Evolutionary conservation across 2,329 filamentous ascomycete genomes (phyloP), one percentile per base, ranked within the genome.

Genomic region (Ambrosiella xylebori): DNA sequence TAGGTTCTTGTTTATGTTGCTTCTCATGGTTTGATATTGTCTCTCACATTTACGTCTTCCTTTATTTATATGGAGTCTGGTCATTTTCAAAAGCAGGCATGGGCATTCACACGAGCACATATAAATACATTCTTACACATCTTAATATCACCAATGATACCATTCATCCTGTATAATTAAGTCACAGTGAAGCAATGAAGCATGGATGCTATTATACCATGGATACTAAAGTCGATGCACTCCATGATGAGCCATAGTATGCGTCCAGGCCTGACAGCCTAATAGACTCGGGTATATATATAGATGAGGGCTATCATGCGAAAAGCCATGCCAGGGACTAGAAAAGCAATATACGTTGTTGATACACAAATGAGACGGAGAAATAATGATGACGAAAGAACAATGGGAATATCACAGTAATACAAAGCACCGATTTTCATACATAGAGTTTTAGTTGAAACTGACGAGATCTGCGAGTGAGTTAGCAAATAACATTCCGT

Each of bases 381-480:
- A 37, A 19, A 37, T 38, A 11, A 50, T 57, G 4, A 38, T 50
- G 38, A 37, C 27, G 3, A 40, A 19, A 37, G n/a, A 7, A n/a
- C 9, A 7, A 17, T 12, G 12, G 53, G 15, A 12, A 17, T 55
- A 27, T 40, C 27, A 27, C 27, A 27, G 49, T 35, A 17, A 57
- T 36, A 50, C 35, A 47, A 13, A 19, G 47, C 47, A 19, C 47
- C 47, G 9, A n/a, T 51, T 51, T 51, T 37, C 47, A 51, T 27
- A 39, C 17, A 49, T n/a, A 17, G 15, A 39, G 9, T 49, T 47
- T 54, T 53, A 57, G 47, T 57, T 57, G 55, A 57, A 57, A 27
- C 55, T 57, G 38, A 78, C 76, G 62, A 78, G 70, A 68, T 78
- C 75, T 77, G 58, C 9, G 38, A n/a, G 37, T 13, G 12, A 27